Evolutionary conservation across 192 early-diverging fungal species (phyloP).

Genomic region (Coemansia guatemalensis): DNA sequence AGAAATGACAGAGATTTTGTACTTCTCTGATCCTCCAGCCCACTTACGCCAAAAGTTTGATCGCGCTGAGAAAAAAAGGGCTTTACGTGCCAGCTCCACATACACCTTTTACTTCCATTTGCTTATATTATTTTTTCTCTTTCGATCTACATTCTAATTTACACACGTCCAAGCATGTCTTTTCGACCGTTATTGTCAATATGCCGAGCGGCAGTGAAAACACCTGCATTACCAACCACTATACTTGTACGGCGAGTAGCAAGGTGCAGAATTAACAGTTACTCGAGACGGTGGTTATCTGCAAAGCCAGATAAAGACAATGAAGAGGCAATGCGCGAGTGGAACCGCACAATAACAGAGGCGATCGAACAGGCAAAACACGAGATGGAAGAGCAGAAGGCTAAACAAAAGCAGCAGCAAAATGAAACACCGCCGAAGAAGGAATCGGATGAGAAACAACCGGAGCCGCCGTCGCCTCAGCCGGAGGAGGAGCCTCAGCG

Average conservation of each 20-base stretch:
- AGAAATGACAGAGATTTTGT: not conserved
- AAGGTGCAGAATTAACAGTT: not conserved
- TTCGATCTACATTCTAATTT: not conserved
- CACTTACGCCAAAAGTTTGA: no score
- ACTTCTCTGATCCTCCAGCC: no score
- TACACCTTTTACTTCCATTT: not conserved
- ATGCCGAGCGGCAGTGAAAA: not conserved
- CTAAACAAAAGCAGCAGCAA: not conserved
- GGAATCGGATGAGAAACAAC: no score
- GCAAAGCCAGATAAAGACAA: not conserved
- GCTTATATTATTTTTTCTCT: conserved; percentile 3
- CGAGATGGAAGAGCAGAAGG: conserved; percentile 18
- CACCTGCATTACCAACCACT: not conserved
- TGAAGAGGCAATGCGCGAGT: conserved; percentile 20
- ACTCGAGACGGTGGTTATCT: not conserved
- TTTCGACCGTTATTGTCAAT: not conserved
- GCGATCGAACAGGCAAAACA: conserved; percentile 42
- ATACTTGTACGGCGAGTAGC: not conserved
- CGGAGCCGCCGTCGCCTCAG: not conserved
- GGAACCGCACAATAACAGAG: conserved; percentile 43
- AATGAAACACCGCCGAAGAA: not conserved
- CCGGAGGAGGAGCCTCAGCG: not conserved
- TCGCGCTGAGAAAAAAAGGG: no score
- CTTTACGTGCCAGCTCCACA: no score
- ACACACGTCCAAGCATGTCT: not conserved